Percentiles rank a stretch among this genome's conserved stretches.
Conservation (phyloP, 139 green algal genomes). For the Chlorella sp. region DNA sequence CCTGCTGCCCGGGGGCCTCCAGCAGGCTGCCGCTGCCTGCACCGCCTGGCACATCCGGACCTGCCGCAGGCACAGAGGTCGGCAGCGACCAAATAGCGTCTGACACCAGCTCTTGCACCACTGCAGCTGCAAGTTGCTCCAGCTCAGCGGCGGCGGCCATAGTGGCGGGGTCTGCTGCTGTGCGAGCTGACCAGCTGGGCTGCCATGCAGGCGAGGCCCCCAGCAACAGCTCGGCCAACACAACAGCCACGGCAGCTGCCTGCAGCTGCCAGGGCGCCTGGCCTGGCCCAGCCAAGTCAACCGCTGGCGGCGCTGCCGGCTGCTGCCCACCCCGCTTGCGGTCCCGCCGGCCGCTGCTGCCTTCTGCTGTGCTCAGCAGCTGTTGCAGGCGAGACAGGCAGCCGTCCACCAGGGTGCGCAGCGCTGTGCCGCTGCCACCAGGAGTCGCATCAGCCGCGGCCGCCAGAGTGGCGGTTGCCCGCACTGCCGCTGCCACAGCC, state of each 20-base stretch:
- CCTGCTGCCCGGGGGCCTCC: neutral
- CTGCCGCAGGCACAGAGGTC: slow-evolving; percentile 18
- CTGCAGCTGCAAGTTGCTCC: slow-evolving; percentile 35
- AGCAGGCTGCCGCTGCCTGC: neutral
- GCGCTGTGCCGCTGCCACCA: slow-evolving; percentile 8
- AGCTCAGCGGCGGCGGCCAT: slow-evolving; percentile 29
- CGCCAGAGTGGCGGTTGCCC: slow-evolving; percentile 53
- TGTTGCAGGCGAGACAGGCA: slow-evolving; percentile 34
- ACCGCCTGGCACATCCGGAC: neutral
- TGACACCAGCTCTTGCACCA: slow-evolving; percentile 26
- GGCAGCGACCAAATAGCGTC: slow-evolving; percentile 52
- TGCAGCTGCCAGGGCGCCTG: slow-evolving; percentile 55
- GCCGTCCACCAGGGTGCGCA: slow-evolving; percentile 55
- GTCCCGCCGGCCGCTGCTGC: neutral
- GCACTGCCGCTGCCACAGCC: slow-evolving; percentile 61
- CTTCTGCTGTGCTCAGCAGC: neutral
- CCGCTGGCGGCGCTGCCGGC: neutral
- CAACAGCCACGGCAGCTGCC: slow-evolving; percentile 48
- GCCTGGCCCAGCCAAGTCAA: neutral
- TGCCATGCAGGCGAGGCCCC: slow-evolving; percentile 68
- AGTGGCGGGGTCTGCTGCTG: slow-evolving; percentile 2
- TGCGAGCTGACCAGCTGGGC: slow-evolving; percentile 9
- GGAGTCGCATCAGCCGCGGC: slow-evolving; percentile 24
- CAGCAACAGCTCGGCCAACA: slow-evolving; percentile 68
- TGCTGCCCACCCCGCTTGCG: neutral